Evolutionary conservation across 805 yeast species (phyloP), one percentile per base, ranked within the genome.

Genomic region (Lipomyces mesembrius): DNA sequence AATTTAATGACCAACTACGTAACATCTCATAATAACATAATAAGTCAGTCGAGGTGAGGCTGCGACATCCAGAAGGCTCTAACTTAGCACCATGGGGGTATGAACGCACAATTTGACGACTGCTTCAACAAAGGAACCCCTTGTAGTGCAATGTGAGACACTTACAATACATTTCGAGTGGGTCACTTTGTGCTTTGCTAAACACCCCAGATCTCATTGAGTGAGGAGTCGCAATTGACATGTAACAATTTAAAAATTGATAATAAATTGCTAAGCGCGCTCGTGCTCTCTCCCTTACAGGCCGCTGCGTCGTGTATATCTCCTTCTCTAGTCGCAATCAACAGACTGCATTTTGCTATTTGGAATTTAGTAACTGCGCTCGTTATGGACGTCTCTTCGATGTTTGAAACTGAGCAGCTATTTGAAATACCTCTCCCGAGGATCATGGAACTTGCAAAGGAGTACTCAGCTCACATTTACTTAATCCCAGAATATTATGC

Each of bases 401-500:
- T 22, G 8, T 8, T 39, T 35, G 59, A 52, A 22, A 22, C 57
- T 52, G 34, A 52, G 56, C 34, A 39, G 43, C 39, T 22, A 29
- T 52, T n/a, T 29, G 61, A 32, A 37, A 58, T 58, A 14, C 27
- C 61, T 35, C 25, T 34, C 14, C 35, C 53, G 25, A 34, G 39
- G 14, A 55, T 58, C 25, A 29, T 58, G 27, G 54, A 32, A 22
- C 14, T 29, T 39, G 61, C 61, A 17, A 27, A 27, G 25, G 54
- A 58, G 57, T 20, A 22, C 39, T 53, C 63, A 4, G 63, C 62
- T 25, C 59, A 53, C 27, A 53, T 60, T 17, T 60, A 60, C 39
- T 37, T 60, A 22, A 53, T 60, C 46, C 62, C 62, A 5, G 61
- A 60, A 11, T 64, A 63, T 12, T 60, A 60, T 22, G 32, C 63